Conservation (phyloP, 2,329 filamentous ascomycete genomes). For the Chrysoporthe deuterocubensis region DNA sequence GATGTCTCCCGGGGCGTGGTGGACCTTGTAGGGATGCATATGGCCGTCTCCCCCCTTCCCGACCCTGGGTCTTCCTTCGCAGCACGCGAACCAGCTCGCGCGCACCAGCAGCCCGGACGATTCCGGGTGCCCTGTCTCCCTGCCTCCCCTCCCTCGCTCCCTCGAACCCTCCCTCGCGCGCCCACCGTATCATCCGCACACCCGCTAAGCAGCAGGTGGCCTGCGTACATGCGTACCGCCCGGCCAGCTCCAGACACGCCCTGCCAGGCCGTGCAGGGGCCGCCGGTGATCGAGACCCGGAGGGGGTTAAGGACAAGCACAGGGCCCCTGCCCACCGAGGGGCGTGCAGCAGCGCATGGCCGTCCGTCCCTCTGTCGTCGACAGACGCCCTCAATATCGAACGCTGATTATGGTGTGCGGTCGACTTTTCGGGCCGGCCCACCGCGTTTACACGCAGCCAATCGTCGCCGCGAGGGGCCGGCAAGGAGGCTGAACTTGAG, state of each 20-base stretch:
- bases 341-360: not conserved
- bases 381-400: not conserved
- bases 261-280: too few relatives aligned
- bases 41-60: not conserved
- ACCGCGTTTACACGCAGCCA: slow-evolving; percentile 12
- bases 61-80: not conserved
- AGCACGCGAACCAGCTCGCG: not conserved
- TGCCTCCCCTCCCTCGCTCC: too few relatives aligned
- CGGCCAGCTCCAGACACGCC: too few relatives aligned
- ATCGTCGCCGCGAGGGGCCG: not conserved
- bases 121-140: too few relatives aligned
- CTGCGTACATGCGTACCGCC: too few relatives aligned
- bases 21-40: slow-evolving; percentile 10
- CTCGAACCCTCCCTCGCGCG: too few relatives aligned
- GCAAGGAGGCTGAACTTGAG: slow-evolving; percentile 25
- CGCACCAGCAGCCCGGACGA: not conserved
- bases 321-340: too few relatives aligned
- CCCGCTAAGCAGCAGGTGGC: too few relatives aligned
- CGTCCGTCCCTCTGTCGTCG: not conserved
- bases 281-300: too few relatives aligned
- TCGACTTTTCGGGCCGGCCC: slow-evolving; percentile 17
- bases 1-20: slow-evolving; percentile 4
- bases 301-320: too few relatives aligned
- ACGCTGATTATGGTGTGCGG: slow-evolving; percentile 8
- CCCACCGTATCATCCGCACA: too few relatives aligned